phyloP scores from a whole-genome alignment of 768 basidiomycete species.

The Pleurotus eryngii region DNA sequence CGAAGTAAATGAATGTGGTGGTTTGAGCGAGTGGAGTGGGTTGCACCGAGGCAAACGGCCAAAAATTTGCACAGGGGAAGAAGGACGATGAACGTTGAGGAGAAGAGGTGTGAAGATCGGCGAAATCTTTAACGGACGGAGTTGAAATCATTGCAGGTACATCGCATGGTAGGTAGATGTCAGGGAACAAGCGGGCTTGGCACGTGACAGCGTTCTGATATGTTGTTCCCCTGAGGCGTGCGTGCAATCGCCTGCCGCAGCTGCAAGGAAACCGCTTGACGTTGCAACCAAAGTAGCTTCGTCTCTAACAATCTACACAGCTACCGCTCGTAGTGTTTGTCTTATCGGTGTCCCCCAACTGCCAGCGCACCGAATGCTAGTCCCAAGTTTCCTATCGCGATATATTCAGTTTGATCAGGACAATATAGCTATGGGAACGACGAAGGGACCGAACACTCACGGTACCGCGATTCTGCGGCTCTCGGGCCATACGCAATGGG shows the following conservation, averaged over 20 bases:
- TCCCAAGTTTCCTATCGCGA: too few species aligned
- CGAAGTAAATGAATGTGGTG: conserved; percentile 6
- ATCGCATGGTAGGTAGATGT: not conserved
- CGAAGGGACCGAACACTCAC: too few species aligned
- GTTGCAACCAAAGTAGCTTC: too few species aligned
- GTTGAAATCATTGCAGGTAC: not conserved
- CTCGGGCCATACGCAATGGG: too few species aligned
- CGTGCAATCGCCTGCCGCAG: not conserved
- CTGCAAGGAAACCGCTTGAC: too few species aligned
- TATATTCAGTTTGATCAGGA: too few species aligned
- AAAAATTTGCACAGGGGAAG: conserved; percentile 3
- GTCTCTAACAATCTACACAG: too few species aligned
- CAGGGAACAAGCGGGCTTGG: not conserved
- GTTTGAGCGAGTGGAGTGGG: conserved; percentile 34
- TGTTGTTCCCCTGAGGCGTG: not conserved
- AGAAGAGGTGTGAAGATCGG: not conserved
- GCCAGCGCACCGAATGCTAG: too few species aligned
- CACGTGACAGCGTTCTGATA: not conserved
- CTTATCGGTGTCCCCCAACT: too few species aligned
- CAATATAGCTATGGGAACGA: too few species aligned
- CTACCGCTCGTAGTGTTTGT: too few species aligned
- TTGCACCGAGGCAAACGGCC: conserved; percentile 19
- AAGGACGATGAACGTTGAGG: not conserved
- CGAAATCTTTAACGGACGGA: conserved; percentile 7
- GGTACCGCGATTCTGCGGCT: too few species aligned